Conservation (phyloP, 164 flowering plant species). For the Protea cynaroides region DNA sequence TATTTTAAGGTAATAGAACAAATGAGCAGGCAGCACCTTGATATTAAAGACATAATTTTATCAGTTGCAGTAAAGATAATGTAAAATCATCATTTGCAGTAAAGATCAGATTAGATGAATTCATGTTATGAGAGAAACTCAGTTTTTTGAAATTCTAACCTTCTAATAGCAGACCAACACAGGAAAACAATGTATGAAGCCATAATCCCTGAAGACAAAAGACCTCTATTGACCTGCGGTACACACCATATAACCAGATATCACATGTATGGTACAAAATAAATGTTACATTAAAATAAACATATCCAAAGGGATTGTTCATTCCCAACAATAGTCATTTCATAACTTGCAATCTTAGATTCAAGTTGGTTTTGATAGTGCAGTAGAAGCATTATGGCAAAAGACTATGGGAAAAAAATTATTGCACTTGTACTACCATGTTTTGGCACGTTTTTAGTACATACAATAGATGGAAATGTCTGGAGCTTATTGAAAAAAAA, state of each 20-base stretch:
- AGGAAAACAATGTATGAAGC: constrained; percentile 77
- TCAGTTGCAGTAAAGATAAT: not conserved
- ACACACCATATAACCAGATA: constrained; percentile 6
- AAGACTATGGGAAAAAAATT: not conserved
- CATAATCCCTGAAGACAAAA: constrained; percentile 89
- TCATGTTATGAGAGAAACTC: not conserved
- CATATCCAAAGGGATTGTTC: not conserved
- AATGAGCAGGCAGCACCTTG: not conserved
- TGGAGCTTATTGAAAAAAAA: too few species aligned
- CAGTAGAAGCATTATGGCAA: not conserved
- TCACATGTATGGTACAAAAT: not conserved
- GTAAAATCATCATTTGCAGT: not conserved
- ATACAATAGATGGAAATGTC: not conserved
- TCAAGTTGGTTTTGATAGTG: not conserved
- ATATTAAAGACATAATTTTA: not conserved
- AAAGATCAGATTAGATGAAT: not conserved
- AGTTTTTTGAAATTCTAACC: constrained; percentile 29
- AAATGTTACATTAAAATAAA: not conserved
- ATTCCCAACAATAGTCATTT: not conserved
- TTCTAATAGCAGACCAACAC: constrained; percentile 93
- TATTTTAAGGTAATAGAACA: too few species aligned
- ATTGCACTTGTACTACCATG: not conserved
- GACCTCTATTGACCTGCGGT: constrained; percentile 75
- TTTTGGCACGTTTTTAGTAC: not conserved
- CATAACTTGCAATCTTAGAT: too few species aligned